phyloP scores from a whole-genome alignment of 176 grass and related monocot genomes.

The Poa pratensis region DNA sequence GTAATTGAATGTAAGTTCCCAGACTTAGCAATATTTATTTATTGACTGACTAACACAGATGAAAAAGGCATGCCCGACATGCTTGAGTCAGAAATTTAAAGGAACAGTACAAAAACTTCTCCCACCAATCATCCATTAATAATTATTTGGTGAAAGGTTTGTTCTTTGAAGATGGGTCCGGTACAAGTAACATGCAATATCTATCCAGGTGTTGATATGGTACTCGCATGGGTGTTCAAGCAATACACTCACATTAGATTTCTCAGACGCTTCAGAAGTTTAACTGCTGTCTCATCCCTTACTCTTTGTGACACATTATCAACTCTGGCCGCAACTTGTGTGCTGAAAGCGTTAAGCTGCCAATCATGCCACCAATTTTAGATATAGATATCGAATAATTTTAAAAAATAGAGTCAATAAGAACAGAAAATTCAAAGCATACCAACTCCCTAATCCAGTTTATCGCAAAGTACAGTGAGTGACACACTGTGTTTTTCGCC shows the following conservation, averaged over 20 bases:
- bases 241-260: constrained; percentile 77
- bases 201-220: constrained; percentile 31
- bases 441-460: constrained; percentile 98
- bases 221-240: constrained; percentile 22
- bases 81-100: constrained; percentile 33
- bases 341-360: constrained; percentile 87
- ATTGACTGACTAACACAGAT: neutral
- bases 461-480: constrained; percentile 88
- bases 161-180: constrained; percentile 19
- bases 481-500: constrained; percentile 72
- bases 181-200: constrained; percentile 32
- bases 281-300: constrained; percentile 63
- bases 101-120: neutral
- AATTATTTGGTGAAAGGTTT: constrained; percentile 24
- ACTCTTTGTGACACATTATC: constrained; percentile 62
- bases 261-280: constrained; percentile 87
- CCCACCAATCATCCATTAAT: neutral
- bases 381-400: constrained; percentile 31
- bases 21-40: neutral
- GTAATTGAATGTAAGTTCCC: constrained; percentile 7
- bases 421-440: constrained; percentile 43
- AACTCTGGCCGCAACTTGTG: constrained; percentile 69
- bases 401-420: constrained; percentile 17
- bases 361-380: constrained; percentile 53
- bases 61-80: constrained; percentile 3